A percentile compares a stretch with the other conserved stretches of the same genome.
These are phyloP conservation scores for Protomyces inouyei DNA, from an alignment of 1,139 yeast species.

Conservation along the genomic window DNA sequence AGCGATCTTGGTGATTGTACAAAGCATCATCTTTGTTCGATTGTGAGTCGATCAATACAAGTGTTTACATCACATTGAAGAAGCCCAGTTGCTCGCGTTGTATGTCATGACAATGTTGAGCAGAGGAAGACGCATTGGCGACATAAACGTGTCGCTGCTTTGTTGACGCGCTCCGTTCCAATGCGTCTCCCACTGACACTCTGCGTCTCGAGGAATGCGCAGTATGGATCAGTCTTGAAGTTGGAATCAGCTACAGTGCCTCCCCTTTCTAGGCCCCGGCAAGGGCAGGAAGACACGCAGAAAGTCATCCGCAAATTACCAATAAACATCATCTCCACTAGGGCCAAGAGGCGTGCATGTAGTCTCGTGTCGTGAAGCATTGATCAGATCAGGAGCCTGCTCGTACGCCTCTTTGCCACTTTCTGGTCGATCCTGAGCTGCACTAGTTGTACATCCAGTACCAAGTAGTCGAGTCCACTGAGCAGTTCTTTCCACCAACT, in stretches of 20 bases:
- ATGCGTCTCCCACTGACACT: too few species aligned
- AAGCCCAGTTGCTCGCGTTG: not conserved
- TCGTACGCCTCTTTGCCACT: too few species aligned
- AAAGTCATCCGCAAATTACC: conserved; percentile 26
- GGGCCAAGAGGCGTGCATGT: too few species aligned
- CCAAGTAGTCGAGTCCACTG: not conserved
- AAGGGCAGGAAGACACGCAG: conserved; percentile 8
- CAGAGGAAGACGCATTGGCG: not conserved
- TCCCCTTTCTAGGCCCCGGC: conserved; percentile 19
- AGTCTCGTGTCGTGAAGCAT: too few species aligned
- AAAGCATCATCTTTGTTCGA: conserved; percentile 21
- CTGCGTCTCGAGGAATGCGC: not conserved
- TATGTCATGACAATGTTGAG: too few species aligned
- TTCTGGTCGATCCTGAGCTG: too few species aligned
- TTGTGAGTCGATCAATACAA: conserved; percentile 25
- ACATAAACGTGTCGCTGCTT: not conserved
- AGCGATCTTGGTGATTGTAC: conserved; percentile 27
- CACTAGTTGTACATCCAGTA: too few species aligned
- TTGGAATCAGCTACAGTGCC: conserved; percentile 19
- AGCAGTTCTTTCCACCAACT: not conserved
- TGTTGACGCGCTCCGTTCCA: too few species aligned
- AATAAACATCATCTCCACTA: conserved; percentile 21
- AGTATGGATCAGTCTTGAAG: conserved; percentile 17
- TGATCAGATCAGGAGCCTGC: too few species aligned
- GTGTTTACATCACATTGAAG: conserved; percentile 9